Evolutionary conservation across 768 basidiomycete species (phyloP).

Genomic region (Trametes meyenii): DNA sequence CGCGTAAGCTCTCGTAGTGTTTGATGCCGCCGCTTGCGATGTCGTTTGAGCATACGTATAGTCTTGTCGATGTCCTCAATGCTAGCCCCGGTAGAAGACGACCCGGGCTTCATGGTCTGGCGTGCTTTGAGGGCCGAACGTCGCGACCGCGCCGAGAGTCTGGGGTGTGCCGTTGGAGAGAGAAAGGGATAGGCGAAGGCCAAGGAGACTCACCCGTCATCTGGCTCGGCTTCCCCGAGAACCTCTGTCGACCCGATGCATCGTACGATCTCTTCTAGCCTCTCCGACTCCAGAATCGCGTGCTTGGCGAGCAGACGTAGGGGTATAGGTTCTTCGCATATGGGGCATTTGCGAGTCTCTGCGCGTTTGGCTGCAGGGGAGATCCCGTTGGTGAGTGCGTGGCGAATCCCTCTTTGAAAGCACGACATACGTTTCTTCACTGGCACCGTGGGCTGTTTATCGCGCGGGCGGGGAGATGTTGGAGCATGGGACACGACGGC

Average conservation of each 20-base stretch:
- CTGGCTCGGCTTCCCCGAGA: conserved; percentile 52
- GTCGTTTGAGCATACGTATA: conserved; percentile 64
- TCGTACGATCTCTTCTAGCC: conserved; percentile 67
- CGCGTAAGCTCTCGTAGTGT: conserved; percentile 67
- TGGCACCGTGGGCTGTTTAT: conserved; percentile 27
- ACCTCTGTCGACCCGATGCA: conserved; percentile 64
- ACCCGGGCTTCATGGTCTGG: conserved; percentile 30
- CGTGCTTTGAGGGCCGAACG: conserved; percentile 51
- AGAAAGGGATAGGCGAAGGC: not conserved
- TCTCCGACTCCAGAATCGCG: conserved; percentile 63
- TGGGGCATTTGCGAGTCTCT: conserved; percentile 75
- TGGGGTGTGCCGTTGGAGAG: not conserved
- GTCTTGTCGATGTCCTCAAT: conserved; percentile 47
- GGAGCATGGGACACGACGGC: conserved; percentile 38
- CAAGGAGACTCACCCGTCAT: conserved; percentile 51
- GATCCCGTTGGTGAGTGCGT: not conserved
- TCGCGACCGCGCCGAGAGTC: conserved; percentile 40
- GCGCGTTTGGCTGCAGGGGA: conserved; percentile 59
- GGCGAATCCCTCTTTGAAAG: not conserved
- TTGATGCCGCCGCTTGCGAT: conserved; percentile 67
- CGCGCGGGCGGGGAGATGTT: conserved; percentile 9
- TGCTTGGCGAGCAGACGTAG: conserved; percentile 70
- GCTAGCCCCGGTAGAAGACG: conserved; percentile 28
- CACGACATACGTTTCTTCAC: conserved; percentile 45
- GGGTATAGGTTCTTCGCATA: conserved; percentile 73